Base-by-base conservation (phyloP, 306 rosid species). In the Cyclanthera cordifolia region DNA sequence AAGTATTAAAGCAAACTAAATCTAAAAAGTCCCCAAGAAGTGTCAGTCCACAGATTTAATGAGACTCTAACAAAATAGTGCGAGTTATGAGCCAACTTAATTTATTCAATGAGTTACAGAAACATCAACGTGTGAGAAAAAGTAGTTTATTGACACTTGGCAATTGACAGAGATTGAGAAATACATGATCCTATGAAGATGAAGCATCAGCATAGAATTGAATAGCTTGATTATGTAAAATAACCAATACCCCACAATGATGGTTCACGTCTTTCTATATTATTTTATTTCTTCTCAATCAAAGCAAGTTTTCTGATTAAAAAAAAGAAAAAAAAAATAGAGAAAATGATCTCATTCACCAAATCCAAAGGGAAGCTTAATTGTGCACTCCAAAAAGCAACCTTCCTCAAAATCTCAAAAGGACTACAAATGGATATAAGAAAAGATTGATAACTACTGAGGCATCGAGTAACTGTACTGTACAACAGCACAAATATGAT, bases 401-500 rank as follows among this genome's bases (percentile, higher is more conserved):
- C 37, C 27, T 34, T 13, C 30, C 64, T 57, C 20, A 57, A 57
- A 57, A 15, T 57, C 21, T 57, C 4, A 28, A 57, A 57, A 28
- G 34, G 70, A 64, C 51, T 21, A 64, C 70, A 64, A 39, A 60
- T 64, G 12, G 19, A 64, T 64, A 64, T 43, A 43, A 24, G 54
- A 15, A 24, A 23, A 66, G 47, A 46, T 21, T 50, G 17, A 6
- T 69, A 43, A 69, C 32, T 53, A 32, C 20, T 27, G 14, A 7
- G 49, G 68, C 49, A 64, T 68, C 73, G 66, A 21, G 53, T 56
- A 79, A 72, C 57, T 78, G 67, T 73, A 73, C 55, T 76, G 67
- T 73, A 73, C 59, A 41, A 84, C 84, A 83, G 53, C 77, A 61
- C 43, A 75, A 57, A 41, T 46, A 73, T 71, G 59, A 72, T 59